These are phyloP conservation scores for Jamesozyma jinghongensis DNA, from an alignment of 805 yeast species.

Conservation along the genomic window DNA sequence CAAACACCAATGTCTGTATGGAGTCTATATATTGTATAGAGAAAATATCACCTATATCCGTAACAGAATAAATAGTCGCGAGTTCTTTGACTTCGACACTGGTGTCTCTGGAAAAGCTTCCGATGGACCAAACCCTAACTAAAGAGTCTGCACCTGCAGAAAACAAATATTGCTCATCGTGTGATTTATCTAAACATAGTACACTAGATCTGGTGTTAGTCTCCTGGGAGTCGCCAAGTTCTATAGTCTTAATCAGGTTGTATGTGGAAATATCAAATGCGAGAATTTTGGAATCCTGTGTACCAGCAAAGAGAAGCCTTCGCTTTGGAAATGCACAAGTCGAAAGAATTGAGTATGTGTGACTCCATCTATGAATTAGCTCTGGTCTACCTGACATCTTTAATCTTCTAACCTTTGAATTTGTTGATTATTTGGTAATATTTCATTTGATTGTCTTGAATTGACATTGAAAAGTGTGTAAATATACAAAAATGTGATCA, in stretches of 20 bases:
- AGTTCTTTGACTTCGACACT: slow-evolving; percentile 33
- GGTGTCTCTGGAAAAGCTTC: slow-evolving; percentile 14
- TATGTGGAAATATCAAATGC: slow-evolving; percentile 61
- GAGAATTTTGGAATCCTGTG: slow-evolving; percentile 73
- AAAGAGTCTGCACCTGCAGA: slow-evolving; percentile 88
- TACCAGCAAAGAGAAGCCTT: slow-evolving; percentile 72
- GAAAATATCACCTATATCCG: slow-evolving; percentile 91
- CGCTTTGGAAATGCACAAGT: slow-evolving; percentile 51
- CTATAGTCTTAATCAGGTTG: slow-evolving; percentile 37
- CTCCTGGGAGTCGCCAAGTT: slow-evolving; percentile 38
- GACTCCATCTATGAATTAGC: slow-evolving; percentile 68
- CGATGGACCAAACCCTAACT: slow-evolving; percentile 74
- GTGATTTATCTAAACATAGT: slow-evolving; percentile 51
- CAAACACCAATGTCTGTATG: slow-evolving; percentile 60
- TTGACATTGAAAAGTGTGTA: too few relatives aligned
- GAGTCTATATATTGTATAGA: slow-evolving; percentile 62
- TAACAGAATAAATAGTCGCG: slow-evolving; percentile 70
- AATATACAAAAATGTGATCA: too few relatives aligned
- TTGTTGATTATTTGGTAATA: too few relatives aligned
- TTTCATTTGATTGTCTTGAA: background rate
- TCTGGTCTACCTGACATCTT: slow-evolving; percentile 9
- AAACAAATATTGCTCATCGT: slow-evolving; percentile 50
- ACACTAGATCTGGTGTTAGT: slow-evolving; percentile 37
- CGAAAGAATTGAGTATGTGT: slow-evolving; percentile 63
- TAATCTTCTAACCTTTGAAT: too few relatives aligned